These are phyloP conservation scores for Aspergillus vadensis DNA, from an alignment of 2,329 filamentous ascomycete species.

Conservation along the genomic window DNA sequence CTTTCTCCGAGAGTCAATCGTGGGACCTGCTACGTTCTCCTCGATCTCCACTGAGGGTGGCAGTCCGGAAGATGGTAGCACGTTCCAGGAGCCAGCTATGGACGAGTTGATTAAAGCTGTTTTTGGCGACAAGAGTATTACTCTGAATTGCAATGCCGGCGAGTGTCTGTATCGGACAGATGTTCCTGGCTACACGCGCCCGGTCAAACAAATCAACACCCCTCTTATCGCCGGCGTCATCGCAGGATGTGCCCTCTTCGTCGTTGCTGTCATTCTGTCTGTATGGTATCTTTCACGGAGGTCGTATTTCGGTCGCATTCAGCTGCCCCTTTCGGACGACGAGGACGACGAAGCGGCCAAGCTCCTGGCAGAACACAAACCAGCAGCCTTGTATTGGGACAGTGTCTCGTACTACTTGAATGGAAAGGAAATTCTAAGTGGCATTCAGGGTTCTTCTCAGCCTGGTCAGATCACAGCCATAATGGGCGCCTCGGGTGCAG, in stretches of 20 bases:
- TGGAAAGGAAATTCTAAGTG: constrained; percentile 79
- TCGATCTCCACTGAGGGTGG: constrained; percentile 61
- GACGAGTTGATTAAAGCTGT: constrained; percentile 83
- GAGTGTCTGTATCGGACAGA: constrained; percentile 94
- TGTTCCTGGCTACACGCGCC: constrained; percentile 84
- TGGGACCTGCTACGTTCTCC: constrained; percentile 82
- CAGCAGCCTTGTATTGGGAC: constrained; percentile 83
- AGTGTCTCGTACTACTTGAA: constrained; percentile 85
- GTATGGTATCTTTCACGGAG: constrained; percentile 88
- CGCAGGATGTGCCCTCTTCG: constrained; percentile 78
- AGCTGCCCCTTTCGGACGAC: constrained; percentile 78
- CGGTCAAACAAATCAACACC: constrained; percentile 94
- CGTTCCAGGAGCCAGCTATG: constrained; percentile 90
- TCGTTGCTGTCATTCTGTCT: constrained; percentile 79
- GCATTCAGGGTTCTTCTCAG: constrained; percentile 81
- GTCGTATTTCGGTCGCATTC: constrained; percentile 62
- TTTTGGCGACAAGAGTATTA: constrained; percentile 90
- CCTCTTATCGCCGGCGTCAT: constrained; percentile 94
- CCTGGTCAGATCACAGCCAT: constrained; percentile 96
- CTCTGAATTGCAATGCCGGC: constrained; percentile 76
- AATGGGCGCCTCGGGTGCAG: constrained; percentile 96
- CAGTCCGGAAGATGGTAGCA: constrained; percentile 69
- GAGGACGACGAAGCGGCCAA: constrained; percentile 84
- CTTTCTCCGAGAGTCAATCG: constrained; percentile 79
- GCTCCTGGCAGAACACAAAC: constrained; percentile 88